Conservation (phyloP, 208 protist species). For the Crithidia acanthocephali region DNA sequence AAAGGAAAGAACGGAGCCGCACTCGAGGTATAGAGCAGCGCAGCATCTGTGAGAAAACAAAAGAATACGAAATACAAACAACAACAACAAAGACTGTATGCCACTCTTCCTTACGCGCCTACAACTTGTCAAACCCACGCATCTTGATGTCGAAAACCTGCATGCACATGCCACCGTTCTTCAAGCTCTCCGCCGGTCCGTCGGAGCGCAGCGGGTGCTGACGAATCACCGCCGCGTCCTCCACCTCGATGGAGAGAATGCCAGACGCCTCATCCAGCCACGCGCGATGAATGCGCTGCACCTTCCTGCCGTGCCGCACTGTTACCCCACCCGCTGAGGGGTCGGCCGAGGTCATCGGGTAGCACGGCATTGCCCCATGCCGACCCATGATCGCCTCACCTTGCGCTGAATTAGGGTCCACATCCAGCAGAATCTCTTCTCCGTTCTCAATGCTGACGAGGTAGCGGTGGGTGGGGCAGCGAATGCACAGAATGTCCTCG, state of each 20-base stretch:
- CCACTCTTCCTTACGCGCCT: not conserved
- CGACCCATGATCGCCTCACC: constrained; percentile 27
- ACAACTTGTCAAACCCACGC: constrained; percentile 52
- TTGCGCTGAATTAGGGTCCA: constrained; percentile 33
- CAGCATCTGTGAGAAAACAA: not conserved
- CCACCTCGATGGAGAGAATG: constrained; percentile 80
- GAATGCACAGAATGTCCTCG: constrained; percentile 82
- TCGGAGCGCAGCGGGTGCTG: constrained; percentile 67
- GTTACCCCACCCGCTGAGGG: constrained; percentile 21
- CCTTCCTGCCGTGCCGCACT: constrained; percentile 35
- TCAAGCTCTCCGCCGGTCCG: constrained; percentile 42
- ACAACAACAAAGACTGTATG: not conserved
- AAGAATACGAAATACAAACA: not conserved
- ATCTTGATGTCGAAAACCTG: constrained; percentile 87
- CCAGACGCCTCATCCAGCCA: constrained; percentile 69
- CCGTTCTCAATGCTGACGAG: constrained; percentile 81
- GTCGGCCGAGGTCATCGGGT: constrained; percentile 27
- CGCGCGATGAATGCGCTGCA: constrained; percentile 77
- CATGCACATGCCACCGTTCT: constrained; percentile 87
- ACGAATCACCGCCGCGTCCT: constrained; percentile 51
- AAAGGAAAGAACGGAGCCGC: not conserved
- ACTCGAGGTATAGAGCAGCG: not conserved
- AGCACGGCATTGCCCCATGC: constrained; percentile 28
- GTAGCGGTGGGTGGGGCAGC: constrained; percentile 84
- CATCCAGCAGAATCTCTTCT: constrained; percentile 56